phyloP scores from a whole-genome alignment of 768 basidiomycete species.

The Trametes sanguinea region DNA sequence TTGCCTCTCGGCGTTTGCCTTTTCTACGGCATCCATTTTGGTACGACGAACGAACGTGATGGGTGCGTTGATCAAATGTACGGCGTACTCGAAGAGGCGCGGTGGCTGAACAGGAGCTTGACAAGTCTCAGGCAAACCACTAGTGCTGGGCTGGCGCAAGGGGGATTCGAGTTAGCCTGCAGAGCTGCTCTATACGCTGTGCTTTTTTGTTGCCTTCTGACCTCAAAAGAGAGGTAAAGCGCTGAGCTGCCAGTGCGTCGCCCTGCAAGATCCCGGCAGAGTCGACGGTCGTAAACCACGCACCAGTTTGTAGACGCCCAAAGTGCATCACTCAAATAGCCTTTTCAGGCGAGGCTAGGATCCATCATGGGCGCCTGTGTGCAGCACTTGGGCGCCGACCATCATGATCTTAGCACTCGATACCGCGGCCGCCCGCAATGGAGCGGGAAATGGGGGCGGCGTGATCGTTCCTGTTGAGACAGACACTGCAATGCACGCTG shows the following conservation, averaged over 20 bases:
- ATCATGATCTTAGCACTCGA: slow-evolving; percentile 3
- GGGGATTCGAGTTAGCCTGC: too few species aligned
- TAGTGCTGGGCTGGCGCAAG: too few species aligned
- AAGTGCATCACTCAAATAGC: neutral
- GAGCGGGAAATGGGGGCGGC: neutral
- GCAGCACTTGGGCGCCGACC: neutral
- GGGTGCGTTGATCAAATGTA: too few species aligned
- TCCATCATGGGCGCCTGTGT: slow-evolving; percentile 2
- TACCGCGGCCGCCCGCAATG: neutral
- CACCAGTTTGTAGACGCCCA: slow-evolving; percentile 1
- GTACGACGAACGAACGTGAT: neutral
- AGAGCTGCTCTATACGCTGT: too few species aligned
- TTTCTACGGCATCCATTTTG: slow-evolving; percentile 80
- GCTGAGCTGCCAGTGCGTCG: neutral
- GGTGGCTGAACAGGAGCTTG: too few species aligned
- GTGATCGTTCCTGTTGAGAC: slow-evolving; percentile 16
- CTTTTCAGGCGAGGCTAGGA: neutral
- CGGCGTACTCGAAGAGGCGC: too few species aligned
- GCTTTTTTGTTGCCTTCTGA: too few species aligned
- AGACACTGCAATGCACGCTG: neutral
- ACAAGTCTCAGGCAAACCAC: too few species aligned
- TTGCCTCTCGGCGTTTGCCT: slow-evolving; percentile 72
- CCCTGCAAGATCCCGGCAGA: neutral
- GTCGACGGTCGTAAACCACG: neutral
- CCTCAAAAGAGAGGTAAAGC: neutral